Evolutionary conservation across 2,329 filamentous ascomycete genomes (phyloP), one percentile per base, ranked within the genome.

Genomic region (Plectosphaerella sp.): DNA sequence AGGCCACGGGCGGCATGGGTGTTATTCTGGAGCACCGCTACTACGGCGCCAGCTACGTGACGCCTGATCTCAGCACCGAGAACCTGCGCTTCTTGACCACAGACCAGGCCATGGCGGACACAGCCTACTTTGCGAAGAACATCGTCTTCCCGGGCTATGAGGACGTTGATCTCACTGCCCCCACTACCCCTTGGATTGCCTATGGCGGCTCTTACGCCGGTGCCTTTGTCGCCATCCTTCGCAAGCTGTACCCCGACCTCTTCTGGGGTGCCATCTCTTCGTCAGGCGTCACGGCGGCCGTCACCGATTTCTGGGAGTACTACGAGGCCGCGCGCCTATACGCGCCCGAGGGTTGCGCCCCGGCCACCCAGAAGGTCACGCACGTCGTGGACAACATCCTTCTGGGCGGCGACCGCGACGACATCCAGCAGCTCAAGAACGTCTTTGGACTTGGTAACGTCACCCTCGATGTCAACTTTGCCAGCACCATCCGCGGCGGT

Each of bases 171-270:
- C 69, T 94, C 37, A 89, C 82, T 0, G 80, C 88, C 0, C 72
- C 80, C 1, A 76, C 73, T 3, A 84, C 83, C 0, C 82, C 90
- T 0, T 94, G 86, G 71, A 86, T 96, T 53, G 83, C 83, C 0
- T 96, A 95, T 55, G 91, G 91, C 2, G 90, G 90, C 1, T 91
- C 87, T 0, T 96, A 96, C 62, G 88, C 90, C 0, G 91, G 91
- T 3, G 86, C 85, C 0, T 88, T 92, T 58, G 88, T 84, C 10
- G 89, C 91, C 0, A 87, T 96, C 59, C 68, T 91, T 37, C 83
- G 90, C 33, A 84, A 87, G 53, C 65, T 86, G 15, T 95, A 96
- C 64, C 90, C 91, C 0, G 84, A 93, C 33, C 71, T 87, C 8
- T 94, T 88, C 69, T 93, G 82, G 78, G 91, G 82, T 8, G 82